Base-by-base conservation (phyloP, 1,284 basidiomycete genomes). In the Sporisorium reilianum region DNA sequence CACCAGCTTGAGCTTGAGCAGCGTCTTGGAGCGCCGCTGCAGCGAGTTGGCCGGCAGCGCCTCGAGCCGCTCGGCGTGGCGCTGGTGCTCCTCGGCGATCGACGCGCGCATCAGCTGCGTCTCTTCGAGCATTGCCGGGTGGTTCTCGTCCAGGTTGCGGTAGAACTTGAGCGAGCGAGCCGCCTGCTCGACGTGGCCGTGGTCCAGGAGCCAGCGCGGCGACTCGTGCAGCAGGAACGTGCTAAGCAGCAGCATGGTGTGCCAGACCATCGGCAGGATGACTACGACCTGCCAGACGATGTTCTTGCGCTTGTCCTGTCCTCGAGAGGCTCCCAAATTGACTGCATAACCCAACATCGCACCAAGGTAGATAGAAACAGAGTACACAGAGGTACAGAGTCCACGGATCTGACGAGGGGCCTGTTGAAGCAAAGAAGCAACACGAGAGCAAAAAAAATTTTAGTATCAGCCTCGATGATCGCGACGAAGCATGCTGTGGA, bases 201-300 rank as follows among this genome's bases (percentile, higher is more conserved):
- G 87, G 87, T 91, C 91, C 86, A 94, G 88, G 54, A 90, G 89
- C 89, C 89, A 94, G 84, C 93, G 92, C 12, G 93, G 93, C 22
- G 93, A 94, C 87, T 90, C 82, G 85, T 90, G 89, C 56, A 89
- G 86, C 61, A 89, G 86, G 45, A 79, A 78, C 58, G 72, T 86
- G 78, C 88, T 85, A 73, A 88, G 36, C 23, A 78, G 56, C 25
- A 86, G 76, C 74, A 89, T 30, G 0, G 44, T 4, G 18, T 69
- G 66, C 55, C 55, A 63, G 12, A 42, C 44, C 22, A 63, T 58
- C 40, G 55, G 55, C 32, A 69, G 36, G 30, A 61, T 23, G 22
- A 69, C 9, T 14, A 56, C 49, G n/a, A 69, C 53, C 41, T 63
- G 66, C 66, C 67, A 64, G 36, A 64, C 22, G 40, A 53, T 48